These are phyloP conservation scores for Cyphellophora attinorum DNA, from an alignment of 2,329 filamentous ascomycete genomes.

Conservation along the genomic window DNA sequence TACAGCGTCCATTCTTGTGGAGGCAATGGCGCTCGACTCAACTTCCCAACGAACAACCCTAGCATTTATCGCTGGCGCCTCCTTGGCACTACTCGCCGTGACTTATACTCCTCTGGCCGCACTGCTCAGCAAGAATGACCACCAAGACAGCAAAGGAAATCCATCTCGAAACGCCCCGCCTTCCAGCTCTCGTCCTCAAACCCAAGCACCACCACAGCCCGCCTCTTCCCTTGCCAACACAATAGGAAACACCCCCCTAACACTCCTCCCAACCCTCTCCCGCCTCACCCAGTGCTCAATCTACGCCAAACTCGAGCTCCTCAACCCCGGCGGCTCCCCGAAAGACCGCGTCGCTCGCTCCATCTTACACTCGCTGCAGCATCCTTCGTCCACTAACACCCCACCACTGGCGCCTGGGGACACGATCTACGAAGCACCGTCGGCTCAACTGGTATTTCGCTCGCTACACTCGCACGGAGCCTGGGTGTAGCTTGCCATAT, in stretches of 20 bases:
- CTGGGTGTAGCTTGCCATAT: constrained; percentile 89
- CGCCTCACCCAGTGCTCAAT: constrained; percentile 81
- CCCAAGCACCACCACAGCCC: neutral
- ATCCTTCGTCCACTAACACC: constrained; percentile 37
- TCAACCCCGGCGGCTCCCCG: constrained; percentile 88
- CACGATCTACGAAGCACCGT: constrained; percentile 95
- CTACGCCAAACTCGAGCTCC: constrained; percentile 87
- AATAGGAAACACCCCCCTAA: constrained; percentile 86
- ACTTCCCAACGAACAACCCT: no score
- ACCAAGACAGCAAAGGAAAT: no score
- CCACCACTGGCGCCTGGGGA: constrained; percentile 65
- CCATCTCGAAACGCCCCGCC: no score
- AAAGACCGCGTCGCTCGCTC: constrained; percentile 90
- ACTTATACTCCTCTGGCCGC: no score
- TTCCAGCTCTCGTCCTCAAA: no score
- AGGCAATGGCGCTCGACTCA: no score
- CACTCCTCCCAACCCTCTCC: constrained; percentile 76
- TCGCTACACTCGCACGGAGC: constrained; percentile 80
- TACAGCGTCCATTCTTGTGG: no score
- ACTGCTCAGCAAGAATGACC: no score
- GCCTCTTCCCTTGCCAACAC: constrained; percentile 29
- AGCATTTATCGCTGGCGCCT: no score
- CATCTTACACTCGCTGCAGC: constrained; percentile 70
- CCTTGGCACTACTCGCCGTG: no score
- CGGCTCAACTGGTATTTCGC: constrained; percentile 88